Evolutionary conservation across 179 eudicot species (phyloP), one percentile per base, ranked within the genome.

Genomic region (Beta macrorhiza): DNA sequence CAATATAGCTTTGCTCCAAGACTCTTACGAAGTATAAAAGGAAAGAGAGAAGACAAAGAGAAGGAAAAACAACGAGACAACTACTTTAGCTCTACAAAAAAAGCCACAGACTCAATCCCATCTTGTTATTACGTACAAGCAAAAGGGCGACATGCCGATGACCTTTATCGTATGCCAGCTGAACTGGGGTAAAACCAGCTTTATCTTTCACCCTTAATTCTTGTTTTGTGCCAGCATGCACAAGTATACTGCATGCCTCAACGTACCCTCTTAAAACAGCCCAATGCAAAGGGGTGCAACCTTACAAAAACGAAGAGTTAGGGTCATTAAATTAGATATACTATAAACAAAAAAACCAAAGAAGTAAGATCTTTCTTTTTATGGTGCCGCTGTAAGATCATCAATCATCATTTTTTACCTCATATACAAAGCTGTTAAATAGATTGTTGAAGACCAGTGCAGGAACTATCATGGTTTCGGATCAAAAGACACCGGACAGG

Each of bases 251-350:
- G 84, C 98, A 93, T 63, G 92, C 92, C 88, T 95, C 99, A 61
- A 88, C 75, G 85, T 94, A 85, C 85, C 98, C 99, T 81, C 90
- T 89, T 63, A 92, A 76, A 67, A 91, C 97, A 82, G 97, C 98
- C 98, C 98, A 96, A 81, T 96, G 99, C 88, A 96, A 88, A 78
- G 99, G 96, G 51, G 99, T 92, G 82, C 98, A 96, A 75, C 99
- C 99, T 96, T 82, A 75, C 51, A 85, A 80, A 49, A 25, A 53
- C 70, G 71, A 73, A 73, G 11, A 56, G 17, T 67, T 49, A 84
- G 57, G 5, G 4, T 61, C 56, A 53, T 8, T 29, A 57, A 45
- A 79, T 55, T 29, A 73, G 42, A 37, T 74, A 69, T 47, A 70
- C 45, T 51, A 4, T 8, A 44, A 74, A 51, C 17, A 5, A 14